A percentile compares a stretch with the other conserved stretches of the same genome.
Evolutionary conservation across 129 eudicot genomes (phyloP).

Genomic region (Flaveria ramosissima): DNA sequence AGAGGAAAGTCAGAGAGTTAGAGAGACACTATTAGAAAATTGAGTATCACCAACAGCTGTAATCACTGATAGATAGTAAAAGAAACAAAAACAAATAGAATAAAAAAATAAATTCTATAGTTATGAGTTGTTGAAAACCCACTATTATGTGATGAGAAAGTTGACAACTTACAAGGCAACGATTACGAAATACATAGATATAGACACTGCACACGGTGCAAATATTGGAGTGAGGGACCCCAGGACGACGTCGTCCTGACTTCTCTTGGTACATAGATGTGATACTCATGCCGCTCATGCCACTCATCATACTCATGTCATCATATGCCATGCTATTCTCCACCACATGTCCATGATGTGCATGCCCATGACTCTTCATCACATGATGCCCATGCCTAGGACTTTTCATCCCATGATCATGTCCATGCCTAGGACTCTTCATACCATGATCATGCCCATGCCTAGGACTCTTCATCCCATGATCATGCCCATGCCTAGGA

Average conservation of each 20-base stretch:
- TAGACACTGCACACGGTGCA: slow-evolving; percentile 65
- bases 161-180: slow-evolving; percentile 55
- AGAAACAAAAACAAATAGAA: too few species aligned
- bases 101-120: background rate
- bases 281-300: slow-evolving; percentile 50
- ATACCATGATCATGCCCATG: slow-evolving; percentile 27
- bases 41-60: background rate
- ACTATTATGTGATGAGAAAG: background rate
- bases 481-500: slow-evolving; percentile 24
- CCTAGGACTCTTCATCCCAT: slow-evolving; percentile 16
- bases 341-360: slow-evolving; percentile 26
- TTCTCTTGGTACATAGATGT: slow-evolving; percentile 50
- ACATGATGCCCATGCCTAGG: slow-evolving; percentile 25
- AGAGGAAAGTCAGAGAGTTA: background rate
- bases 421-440: background rate
- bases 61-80: too few species aligned
- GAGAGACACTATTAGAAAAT: background rate
- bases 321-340: slow-evolving; percentile 47
- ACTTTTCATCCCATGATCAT: slow-evolving; percentile 22
- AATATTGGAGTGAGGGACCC: slow-evolving; percentile 87
- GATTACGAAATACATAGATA: slow-evolving; percentile 61
- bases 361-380: slow-evolving; percentile 19
- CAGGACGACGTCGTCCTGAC: slow-evolving; percentile 62
- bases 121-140: too few species aligned
- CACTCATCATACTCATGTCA: slow-evolving; percentile 49